phyloP scores from a whole-genome alignment of 495 filamentous ascomycete species.

The Darksidea phi region DNA sequence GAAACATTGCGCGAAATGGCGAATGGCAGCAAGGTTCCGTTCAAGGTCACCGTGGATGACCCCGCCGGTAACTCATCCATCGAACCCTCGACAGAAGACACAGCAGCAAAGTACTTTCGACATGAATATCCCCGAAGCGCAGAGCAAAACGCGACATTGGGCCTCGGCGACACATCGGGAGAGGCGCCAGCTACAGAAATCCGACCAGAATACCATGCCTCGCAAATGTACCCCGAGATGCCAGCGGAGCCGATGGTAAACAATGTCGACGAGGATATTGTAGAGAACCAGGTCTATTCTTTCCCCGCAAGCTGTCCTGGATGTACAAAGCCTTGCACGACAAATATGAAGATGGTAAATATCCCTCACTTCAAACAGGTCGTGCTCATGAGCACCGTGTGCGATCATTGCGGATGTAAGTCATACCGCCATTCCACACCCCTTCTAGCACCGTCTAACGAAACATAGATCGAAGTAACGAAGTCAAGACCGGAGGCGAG shows the following conservation, averaged over 20 bases:
- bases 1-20: constrained; percentile 69
- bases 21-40: constrained; percentile 74
- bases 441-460: not conserved
- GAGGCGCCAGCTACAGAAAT: constrained; percentile 38
- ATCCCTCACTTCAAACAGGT: constrained; percentile 98
- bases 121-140: constrained; percentile 76
- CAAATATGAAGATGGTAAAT: constrained; percentile 93
- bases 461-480: constrained; percentile 68
- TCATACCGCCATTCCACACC: not conserved
- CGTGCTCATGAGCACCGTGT: constrained; percentile 83
- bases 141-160: constrained; percentile 81
- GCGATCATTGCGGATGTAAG: constrained; percentile 77
- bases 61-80: constrained; percentile 97
- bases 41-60: constrained; percentile 82
- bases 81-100: constrained; percentile 72
- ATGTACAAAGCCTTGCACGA: constrained; percentile 75
- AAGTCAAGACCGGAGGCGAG: constrained; percentile 93
- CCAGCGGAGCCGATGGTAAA: constrained; percentile 39
- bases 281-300: constrained; percentile 83
- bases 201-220: constrained; percentile 43
- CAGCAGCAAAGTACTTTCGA: constrained; percentile 72
- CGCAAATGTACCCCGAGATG: constrained; percentile 40
- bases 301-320: constrained; percentile 90
- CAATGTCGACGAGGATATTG: constrained; percentile 64
- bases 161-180: constrained; percentile 52